Percentiles rank a stretch among this genome's conserved stretches.
Conservation (phyloP, 257 asterid genomes). For the Marsdenia floribunda region DNA sequence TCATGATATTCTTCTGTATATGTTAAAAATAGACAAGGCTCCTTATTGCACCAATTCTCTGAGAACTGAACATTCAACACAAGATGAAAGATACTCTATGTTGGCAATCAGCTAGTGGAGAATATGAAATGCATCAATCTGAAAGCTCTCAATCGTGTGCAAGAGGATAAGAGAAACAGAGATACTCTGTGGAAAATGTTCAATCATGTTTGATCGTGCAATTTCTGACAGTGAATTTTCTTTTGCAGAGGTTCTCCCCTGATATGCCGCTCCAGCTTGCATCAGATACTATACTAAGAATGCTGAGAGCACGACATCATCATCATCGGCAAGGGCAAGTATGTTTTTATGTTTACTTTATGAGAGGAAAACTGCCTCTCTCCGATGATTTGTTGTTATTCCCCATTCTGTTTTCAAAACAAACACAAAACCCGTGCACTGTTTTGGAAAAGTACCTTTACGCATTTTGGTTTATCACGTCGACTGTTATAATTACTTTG, state of each 20-base stretch:
- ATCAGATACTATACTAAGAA: conserved; percentile 72
- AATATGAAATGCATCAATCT: not conserved
- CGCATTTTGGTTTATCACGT: not conserved
- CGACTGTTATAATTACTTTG: not conserved
- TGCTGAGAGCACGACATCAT: conserved; percentile 86
- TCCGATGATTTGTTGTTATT: not conserved
- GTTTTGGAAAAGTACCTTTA: not conserved
- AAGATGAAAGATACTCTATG: not conserved
- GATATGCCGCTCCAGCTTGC: conserved; percentile 88
- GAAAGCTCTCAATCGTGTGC: not conserved
- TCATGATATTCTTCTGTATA: not conserved
- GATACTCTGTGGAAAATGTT: not conserved
- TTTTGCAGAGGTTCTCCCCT: conserved; percentile 76
- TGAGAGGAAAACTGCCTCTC: not conserved
- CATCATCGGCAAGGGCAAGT: conserved; percentile 88
- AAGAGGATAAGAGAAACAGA: not conserved
- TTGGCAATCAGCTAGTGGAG: not conserved
- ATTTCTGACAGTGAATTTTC: conserved; percentile 13
- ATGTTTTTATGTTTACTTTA: conserved; percentile 22
- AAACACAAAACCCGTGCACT: not conserved
- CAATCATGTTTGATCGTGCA: not conserved
- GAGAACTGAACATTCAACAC: not conserved
- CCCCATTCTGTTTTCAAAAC: not conserved
- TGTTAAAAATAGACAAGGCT: too few relatives aligned
- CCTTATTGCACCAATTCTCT: not conserved